These are phyloP conservation scores for Santalum album DNA, from an alignment of 164 flowering plant genomes.

Conservation along the genomic window DNA sequence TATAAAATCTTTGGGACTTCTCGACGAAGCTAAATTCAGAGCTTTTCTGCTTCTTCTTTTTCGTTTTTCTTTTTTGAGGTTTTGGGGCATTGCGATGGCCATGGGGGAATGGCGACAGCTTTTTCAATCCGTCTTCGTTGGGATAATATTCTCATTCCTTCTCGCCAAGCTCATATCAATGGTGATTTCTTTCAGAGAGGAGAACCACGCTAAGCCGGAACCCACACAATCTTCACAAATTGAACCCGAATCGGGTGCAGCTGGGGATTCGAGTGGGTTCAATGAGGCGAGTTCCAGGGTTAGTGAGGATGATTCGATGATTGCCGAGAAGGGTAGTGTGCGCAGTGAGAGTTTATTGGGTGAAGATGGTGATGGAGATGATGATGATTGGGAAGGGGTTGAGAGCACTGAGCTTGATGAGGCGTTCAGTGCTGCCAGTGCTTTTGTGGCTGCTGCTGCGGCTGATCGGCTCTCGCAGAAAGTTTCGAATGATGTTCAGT, in stretches of 20 bases:
- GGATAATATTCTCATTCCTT: slow-evolving; percentile 72
- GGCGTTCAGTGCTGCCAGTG: slow-evolving; percentile 82
- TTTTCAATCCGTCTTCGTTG: slow-evolving; percentile 57
- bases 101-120: slow-evolving; percentile 76
- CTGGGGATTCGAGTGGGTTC: too few relatives aligned
- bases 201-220: slow-evolving; percentile 21
- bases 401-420: slow-evolving; percentile 94
- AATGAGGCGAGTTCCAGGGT: slow-evolving; percentile 2
- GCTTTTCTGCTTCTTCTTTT: too few relatives aligned
- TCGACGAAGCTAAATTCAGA: too few relatives aligned
- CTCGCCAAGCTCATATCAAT: slow-evolving; percentile 81
- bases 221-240: not conserved
- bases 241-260: slow-evolving; percentile 2
- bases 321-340: slow-evolving; percentile 34
- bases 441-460: slow-evolving; percentile 88
- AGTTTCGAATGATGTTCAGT: slow-evolving; percentile 63
- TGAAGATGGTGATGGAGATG: too few relatives aligned
- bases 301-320: slow-evolving; percentile 29
- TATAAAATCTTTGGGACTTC: too few relatives aligned
- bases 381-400: slow-evolving; percentile 96
- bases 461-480: slow-evolving; percentile 59
- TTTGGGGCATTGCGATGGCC: too few relatives aligned
- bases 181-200: slow-evolving; percentile 57
- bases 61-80: too few relatives aligned
- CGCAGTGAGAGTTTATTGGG: slow-evolving; percentile 21